phyloP scores from a whole-genome alignment of 2,329 filamentous ascomycete species.

The Fusarium chaquense region DNA sequence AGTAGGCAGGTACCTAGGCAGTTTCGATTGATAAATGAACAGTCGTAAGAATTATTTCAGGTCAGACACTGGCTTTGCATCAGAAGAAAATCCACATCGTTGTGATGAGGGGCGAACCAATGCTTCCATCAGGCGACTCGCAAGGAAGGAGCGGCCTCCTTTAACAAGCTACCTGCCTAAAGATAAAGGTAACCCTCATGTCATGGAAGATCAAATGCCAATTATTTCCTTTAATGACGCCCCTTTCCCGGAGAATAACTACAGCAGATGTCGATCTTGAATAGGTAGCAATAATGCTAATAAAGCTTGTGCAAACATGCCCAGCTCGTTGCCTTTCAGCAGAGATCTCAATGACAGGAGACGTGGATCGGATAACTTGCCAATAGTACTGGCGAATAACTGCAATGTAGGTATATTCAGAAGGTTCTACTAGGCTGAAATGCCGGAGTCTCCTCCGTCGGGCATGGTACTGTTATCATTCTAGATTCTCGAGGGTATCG shows the following conservation, averaged over 20 bases:
- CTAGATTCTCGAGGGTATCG: neutral
- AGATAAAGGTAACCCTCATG: neutral
- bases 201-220: neutral
- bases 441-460: neutral
- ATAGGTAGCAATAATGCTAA: neutral
- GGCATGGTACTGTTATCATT: neutral
- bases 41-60: neutral
- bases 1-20: neutral
- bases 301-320: neutral
- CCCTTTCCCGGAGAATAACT: no score
- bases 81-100: neutral
- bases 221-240: no score
- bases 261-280: neutral
- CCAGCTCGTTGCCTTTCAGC: neutral
- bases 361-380: neutral
- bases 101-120: neutral
- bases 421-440: neutral
- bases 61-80: neutral
- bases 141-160: constrained; percentile 20
- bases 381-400: neutral
- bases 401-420: neutral
- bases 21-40: neutral
- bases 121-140: neutral
- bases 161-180: neutral
- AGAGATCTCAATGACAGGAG: neutral